Conservation (phyloP, 305 asterid species). For the Solanum hybrid region DNA sequence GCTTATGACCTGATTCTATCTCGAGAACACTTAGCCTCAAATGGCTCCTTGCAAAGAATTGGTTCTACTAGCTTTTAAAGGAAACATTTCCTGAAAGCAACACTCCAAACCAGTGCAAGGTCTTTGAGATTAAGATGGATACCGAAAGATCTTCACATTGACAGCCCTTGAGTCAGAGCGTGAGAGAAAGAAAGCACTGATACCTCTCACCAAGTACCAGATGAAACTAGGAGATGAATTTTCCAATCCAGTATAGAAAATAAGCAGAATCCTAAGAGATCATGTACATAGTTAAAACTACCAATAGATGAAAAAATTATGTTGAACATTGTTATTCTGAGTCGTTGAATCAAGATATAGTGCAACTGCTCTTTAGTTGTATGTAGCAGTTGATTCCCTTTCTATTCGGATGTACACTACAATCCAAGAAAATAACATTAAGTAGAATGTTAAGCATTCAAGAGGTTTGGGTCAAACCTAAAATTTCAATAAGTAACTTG, state of each 20-base stretch:
- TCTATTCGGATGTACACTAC: background rate
- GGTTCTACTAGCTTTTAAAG: background rate
- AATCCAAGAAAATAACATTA: background rate
- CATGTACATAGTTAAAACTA: background rate
- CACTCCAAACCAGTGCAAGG: background rate
- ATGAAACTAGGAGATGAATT: background rate
- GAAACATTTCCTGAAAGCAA: background rate
- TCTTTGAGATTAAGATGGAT: background rate
- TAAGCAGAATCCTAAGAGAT: background rate
- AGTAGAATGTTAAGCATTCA: background rate
- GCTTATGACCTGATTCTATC: background rate
- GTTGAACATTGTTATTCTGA: background rate
- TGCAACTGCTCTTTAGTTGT: background rate
- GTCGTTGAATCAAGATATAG: background rate
- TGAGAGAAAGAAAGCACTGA: background rate
- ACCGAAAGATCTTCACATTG: background rate
- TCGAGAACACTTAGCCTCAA: background rate
- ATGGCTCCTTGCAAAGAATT: background rate
- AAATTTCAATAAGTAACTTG: background rate
- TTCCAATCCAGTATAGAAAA: background rate
- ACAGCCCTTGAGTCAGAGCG: background rate
- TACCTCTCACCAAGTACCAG: background rate
- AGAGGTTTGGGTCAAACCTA: background rate
- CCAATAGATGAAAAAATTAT: background rate
- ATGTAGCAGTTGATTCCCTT: background rate